These are phyloP conservation scores for Flaveria floridana DNA, from an alignment of 140 eudicot genomes.

Conservation along the genomic window DNA sequence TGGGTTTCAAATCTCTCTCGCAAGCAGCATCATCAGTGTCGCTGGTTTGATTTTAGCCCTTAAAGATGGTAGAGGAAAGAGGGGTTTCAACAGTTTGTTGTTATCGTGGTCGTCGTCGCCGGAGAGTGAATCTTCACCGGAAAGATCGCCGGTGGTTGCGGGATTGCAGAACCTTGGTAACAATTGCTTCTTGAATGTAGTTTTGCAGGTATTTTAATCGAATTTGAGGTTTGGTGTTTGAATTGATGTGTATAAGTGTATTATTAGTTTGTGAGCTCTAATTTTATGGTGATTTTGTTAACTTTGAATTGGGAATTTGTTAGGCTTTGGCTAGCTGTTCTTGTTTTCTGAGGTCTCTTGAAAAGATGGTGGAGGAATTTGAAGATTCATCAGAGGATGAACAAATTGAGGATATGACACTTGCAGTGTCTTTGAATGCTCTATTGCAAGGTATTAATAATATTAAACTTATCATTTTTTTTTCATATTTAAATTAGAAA, in stretches of 20 bases:
- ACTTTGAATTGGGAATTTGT: constrained; percentile 19
- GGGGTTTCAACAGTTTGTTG: constrained; percentile 18
- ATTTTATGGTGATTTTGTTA: not conserved
- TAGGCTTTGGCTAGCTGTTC: constrained; percentile 91
- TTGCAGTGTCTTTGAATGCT: constrained; percentile 53
- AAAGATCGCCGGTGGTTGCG: constrained; percentile 49
- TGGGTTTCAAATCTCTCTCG: constrained; percentile 50
- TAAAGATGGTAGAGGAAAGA: constrained; percentile 44
- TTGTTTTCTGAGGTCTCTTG: constrained; percentile 49
- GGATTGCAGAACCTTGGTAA: constrained; percentile 89
- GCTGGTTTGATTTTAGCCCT: constrained; percentile 57
- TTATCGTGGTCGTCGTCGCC: constrained; percentile 36
- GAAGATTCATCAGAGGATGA: constrained; percentile 45
- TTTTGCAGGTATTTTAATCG: constrained; percentile 64
- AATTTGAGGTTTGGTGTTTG: no score
- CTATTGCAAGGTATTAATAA: constrained; percentile 60
- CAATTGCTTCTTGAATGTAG: constrained; percentile 86
- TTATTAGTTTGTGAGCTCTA: no score
- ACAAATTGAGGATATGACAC: constrained; percentile 54
- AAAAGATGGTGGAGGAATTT: constrained; percentile 49
- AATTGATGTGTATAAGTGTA: no score
- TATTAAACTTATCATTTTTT: not conserved
- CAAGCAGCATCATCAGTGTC: constrained; percentile 54
- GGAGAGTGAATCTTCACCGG: constrained; percentile 19
- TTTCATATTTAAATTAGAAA: not conserved